Evolutionary conservation across 805 yeast species (phyloP), one percentile per base, ranked within the genome.

Genomic region (Metschnikowia peoriensis): DNA sequence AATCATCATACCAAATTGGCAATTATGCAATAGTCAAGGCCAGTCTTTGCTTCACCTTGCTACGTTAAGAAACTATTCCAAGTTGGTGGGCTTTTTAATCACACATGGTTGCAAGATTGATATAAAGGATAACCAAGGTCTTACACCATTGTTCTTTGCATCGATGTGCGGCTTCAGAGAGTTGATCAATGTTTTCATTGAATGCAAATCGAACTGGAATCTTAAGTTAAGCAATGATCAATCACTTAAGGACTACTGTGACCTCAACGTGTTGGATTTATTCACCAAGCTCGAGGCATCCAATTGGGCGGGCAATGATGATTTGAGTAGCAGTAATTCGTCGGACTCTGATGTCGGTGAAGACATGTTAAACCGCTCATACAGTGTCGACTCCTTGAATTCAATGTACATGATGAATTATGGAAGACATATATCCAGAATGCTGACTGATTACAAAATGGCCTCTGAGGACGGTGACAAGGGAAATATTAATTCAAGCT

Each of bases 31-130:
- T 53, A 57, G 70, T 29, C 89, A 89, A 64, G 96, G 97, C 14
- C 97, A 94, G 66, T 85, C 96, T 0, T 76, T 94, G 76, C 72
- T 94, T 47, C 99, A 94, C 69, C 76, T 94, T 55, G 91, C 98
- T 1, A 79, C 91, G 10, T 66, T 88, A 53, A 84, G 86, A 63
- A 93, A 93, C 17, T 88, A 89, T 61, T 67, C 72, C 41, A 76
- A 79, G 35, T 75, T 94, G 50, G 80, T 83, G 15, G 71, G 79
- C 27, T 84, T 84, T 28, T 76, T 94, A 62, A 72, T 92, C 4
- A 83, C 82, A 71, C 90, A 53, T 61, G 86, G 85, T 1, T 80
- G 84, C 64, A 81, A 86, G 61, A 77, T 86, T 42, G 92, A 89
- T 67, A 74, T 78, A 44, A 82, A 80, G 61, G 99, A 94, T 66